A percentile compares a stretch with the other conserved stretches of the same genome.
Conservation (phyloP, 352 stramenopile genomes). For the Phytopythium oedochilum region DNA sequence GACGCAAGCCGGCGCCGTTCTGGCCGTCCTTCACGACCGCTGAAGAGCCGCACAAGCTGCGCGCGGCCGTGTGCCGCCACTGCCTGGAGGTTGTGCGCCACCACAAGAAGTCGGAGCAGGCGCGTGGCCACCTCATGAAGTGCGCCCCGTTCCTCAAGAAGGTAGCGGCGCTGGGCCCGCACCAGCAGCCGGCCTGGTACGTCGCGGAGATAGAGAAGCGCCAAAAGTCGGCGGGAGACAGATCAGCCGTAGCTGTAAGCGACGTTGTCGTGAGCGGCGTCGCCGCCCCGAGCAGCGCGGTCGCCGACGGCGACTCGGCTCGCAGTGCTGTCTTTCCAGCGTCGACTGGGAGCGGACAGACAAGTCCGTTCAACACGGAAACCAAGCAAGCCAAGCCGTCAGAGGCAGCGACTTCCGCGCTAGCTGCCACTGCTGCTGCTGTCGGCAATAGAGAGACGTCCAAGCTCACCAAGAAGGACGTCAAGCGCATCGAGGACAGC, state of each 20-base stretch:
- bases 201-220: conserved; percentile 32
- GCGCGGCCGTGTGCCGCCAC: conserved; percentile 41
- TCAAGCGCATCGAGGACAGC: conserved; percentile 15
- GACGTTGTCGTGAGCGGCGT: neutral
- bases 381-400: neutral
- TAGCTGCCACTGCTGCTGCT: neutral
- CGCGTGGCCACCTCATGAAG: conserved; percentile 52
- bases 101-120: conserved; percentile 63
- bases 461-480: conserved; percentile 9
- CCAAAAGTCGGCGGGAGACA: conserved; percentile 5
- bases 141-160: conserved; percentile 39
- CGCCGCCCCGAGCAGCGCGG: neutral
- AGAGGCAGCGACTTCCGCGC: neutral
- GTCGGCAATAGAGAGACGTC: neutral
- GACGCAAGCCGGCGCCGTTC: conserved; percentile 36
- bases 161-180: conserved; percentile 20
- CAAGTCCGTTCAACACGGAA: neutral
- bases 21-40: conserved; percentile 54
- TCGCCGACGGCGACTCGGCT: neutral
- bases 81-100: conserved; percentile 35
- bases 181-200: conserved; percentile 50
- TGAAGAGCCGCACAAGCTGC: conserved; percentile 39
- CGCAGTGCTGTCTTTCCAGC: neutral
- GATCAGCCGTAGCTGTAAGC: neutral
- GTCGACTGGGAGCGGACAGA: neutral